Evolutionary conservation across 2,329 filamentous ascomycete species (phyloP).

Genomic region (Cryphonectria japonica): DNA sequence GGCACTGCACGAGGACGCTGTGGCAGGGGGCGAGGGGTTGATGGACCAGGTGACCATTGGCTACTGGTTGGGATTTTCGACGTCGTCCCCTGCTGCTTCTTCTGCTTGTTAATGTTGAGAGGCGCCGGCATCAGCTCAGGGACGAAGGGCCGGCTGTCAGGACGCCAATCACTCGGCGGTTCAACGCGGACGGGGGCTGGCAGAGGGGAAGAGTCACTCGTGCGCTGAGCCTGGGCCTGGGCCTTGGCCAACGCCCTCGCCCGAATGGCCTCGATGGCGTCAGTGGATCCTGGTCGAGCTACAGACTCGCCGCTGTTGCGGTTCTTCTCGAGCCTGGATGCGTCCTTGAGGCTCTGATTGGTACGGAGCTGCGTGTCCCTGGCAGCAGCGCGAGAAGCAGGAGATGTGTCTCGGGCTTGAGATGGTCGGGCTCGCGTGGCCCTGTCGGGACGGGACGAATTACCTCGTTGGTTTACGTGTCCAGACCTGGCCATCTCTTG

Average conservation of each 20-base stretch:
- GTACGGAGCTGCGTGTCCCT: not conserved
- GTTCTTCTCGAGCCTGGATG: not conserved
- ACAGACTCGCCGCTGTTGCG: not conserved
- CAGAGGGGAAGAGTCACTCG: not conserved
- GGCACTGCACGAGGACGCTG: not conserved
- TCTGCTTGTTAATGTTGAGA: constrained; percentile 6
- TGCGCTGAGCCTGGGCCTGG: not conserved
- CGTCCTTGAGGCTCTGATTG: not conserved
- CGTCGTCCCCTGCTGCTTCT: not conserved
- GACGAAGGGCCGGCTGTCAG: not conserved
- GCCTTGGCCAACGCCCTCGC: constrained; percentile 8
- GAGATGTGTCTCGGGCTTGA: not conserved
- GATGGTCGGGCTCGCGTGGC: not conserved
- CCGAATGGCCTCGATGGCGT: constrained; percentile 12
- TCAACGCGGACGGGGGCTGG: not conserved
- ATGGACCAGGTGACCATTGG: not conserved
- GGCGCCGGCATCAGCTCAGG: constrained; percentile 5
- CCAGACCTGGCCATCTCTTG: not conserved
- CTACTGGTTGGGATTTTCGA: not conserved
- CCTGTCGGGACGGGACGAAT: not conserved
- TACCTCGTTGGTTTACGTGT: not conserved
- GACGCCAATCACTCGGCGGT: not conserved
- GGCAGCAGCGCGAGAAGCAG: not conserved
- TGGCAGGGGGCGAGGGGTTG: not conserved
- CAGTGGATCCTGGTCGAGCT: not conserved